Conservation (phyloP, 768 basidiomycete genomes). For the Psilocybe cyanescens region DNA sequence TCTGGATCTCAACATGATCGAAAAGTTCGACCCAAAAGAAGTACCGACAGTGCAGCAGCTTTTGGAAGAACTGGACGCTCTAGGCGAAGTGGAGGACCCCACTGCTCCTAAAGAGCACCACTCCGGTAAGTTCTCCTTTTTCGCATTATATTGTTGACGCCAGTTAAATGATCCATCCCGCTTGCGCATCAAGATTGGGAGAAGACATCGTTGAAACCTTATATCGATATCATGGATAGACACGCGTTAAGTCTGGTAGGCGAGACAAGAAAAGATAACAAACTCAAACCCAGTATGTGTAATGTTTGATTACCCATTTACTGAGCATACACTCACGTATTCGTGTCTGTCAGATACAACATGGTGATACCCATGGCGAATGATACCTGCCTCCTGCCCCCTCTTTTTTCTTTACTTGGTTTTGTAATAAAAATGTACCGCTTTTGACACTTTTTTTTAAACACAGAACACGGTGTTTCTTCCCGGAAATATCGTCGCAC, state of each 20-base stretch:
- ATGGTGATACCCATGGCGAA: slow-evolving; percentile 15
- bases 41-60: slow-evolving; percentile 90
- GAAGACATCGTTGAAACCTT: slow-evolving; percentile 84
- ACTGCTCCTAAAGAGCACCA: slow-evolving; percentile 43
- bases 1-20: slow-evolving; percentile 73
- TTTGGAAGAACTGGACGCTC: slow-evolving; percentile 74
- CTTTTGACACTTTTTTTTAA: no score
- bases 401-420: neutral
- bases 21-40: slow-evolving; percentile 79
- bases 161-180: slow-evolving; percentile 4
- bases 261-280: slow-evolving; percentile 49
- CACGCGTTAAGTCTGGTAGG: slow-evolving; percentile 65
- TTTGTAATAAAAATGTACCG: neutral
- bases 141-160: neutral
- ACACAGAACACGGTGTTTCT: no score
- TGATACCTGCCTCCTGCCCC: neutral
- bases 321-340: neutral
- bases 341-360: slow-evolving; percentile 19
- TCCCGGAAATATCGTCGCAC: no score
- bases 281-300: slow-evolving; percentile 41
- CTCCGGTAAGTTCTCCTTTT: slow-evolving; percentile 41
- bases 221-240: slow-evolving; percentile 86
- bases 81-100: slow-evolving; percentile 22
- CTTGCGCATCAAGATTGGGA: slow-evolving; percentile 65
- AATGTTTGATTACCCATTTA: neutral